Evolutionary conservation across 2,329 filamentous ascomycete genomes (phyloP), one percentile per base, ranked within the genome.

Genomic region (Kalaharituber pfeilii): DNA sequence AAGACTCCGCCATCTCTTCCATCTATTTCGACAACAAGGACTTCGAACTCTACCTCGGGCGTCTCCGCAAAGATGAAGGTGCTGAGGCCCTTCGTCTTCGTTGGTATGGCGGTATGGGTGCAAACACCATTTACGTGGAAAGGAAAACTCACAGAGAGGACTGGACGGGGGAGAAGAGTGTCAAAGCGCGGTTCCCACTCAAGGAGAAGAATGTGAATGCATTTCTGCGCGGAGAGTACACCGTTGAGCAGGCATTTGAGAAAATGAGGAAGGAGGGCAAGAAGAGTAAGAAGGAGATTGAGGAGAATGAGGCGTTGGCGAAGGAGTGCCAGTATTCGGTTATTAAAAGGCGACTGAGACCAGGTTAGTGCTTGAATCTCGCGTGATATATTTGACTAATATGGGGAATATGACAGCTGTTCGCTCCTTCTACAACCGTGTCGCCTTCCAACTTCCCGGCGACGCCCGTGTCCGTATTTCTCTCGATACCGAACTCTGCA

Each of bases 201-300:
- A 96, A 98, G 72, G 91, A 98, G 72, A 98, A 98, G 75, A 85
- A 95, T 59, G 83, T 98, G 65, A 96, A 96, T 66, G 77, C 86
- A 13, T 98, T 88, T 67, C 73, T 98, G 69, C 75, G 76, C 51
- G 91, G 91, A 53, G 80, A 87, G 63, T 75, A 94, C 65, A 85
- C 87, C 1, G 88, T 91, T 0, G 80, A 82, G 33, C 81, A 85
- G 56, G 79, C 93, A n/a, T 96, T 98, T 59, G 89, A 96, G 64
- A 98, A 98, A 73, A 86, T 87, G 65, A 81, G 89, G 54, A 91
- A 86, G 67, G 89, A 98, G 58, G 86, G 86, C 59, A 96, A 94
- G 75, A 95, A 95, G 71, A 80, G 84, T 15, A 79, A 86, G 65
- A 86, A 91, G 69, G 86, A 89, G 58, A 94, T 98, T 65, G 83